Percentiles rank a stretch among this genome's conserved stretches.
Conservation (phyloP, 2,329 filamentous ascomycete genomes). For the Talaromyces albobiverticillius region DNA sequence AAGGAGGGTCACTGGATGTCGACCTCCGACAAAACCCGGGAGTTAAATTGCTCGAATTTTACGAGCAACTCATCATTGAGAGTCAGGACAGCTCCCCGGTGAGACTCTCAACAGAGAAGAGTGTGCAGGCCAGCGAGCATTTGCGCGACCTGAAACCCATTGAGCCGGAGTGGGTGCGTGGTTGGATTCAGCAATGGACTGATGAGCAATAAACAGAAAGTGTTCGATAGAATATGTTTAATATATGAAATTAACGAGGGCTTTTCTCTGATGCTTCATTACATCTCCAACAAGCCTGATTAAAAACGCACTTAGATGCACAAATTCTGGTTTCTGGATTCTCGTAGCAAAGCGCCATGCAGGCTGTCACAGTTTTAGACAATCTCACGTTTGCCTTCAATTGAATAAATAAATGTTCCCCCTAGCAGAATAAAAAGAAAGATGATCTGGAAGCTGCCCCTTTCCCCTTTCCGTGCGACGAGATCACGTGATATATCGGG, state of each 20-base stretch:
- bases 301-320: too few species aligned
- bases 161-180: background rate
- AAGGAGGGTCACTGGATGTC: background rate
- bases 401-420: too few species aligned
- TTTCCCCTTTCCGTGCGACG: background rate
- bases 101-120: background rate
- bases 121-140: background rate
- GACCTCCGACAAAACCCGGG: background rate
- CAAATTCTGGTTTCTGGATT: too few species aligned
- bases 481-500: background rate
- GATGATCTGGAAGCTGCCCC: too few species aligned
- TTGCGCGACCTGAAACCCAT: background rate
- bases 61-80: background rate
- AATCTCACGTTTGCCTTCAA: too few species aligned
- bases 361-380: too few species aligned
- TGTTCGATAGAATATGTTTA: background rate
- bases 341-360: too few species aligned
- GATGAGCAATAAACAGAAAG: background rate
- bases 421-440: too few species aligned
- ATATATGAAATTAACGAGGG: background rate
- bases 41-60: slow-evolving; percentile 2
- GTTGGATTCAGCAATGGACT: background rate
- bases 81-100: background rate
- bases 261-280: too few species aligned
- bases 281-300: too few species aligned